A percentile compares a stretch with the other conserved stretches of the same genome.
Evolutionary conservation across 2,329 filamentous ascomycete species (phyloP).

Genomic region (Escovopsis sp.): DNA sequence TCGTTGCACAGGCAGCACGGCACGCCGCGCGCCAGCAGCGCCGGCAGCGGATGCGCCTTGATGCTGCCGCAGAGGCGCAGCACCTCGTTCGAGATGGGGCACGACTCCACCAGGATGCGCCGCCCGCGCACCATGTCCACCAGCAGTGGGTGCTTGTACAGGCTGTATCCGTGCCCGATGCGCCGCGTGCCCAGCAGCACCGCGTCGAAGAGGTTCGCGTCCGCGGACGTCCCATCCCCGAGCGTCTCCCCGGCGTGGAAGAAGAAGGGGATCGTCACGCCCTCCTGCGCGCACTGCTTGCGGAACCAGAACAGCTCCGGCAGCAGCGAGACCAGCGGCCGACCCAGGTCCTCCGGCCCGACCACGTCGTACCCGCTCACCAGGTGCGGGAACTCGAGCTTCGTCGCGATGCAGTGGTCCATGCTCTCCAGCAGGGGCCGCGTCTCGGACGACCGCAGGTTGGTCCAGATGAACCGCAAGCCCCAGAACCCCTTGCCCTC

Average conservation of each 20-base stretch:
- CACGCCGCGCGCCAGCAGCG: constrained; percentile 71
- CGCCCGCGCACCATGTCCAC: constrained; percentile 81
- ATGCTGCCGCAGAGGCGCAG: constrained; percentile 64
- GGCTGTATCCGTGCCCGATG: constrained; percentile 76
- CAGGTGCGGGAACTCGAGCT: constrained; percentile 61
- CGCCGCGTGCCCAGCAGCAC: constrained; percentile 73
- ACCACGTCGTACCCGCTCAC: constrained; percentile 83
- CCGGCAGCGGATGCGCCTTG: constrained; percentile 65
- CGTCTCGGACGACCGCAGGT: constrained; percentile 47
- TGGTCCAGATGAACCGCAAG: constrained; percentile 71
- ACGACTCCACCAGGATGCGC: constrained; percentile 76
- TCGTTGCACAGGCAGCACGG: constrained; percentile 77
- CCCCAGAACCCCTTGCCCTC: constrained; percentile 73
- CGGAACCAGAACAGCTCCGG: constrained; percentile 90
- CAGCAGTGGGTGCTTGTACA: constrained; percentile 83
- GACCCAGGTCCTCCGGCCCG: constrained; percentile 69
- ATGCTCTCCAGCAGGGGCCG: constrained; percentile 61
- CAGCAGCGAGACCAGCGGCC: constrained; percentile 59
- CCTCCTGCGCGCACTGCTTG: constrained; percentile 63
- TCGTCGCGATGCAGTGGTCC: constrained; percentile 74
- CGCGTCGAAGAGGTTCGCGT: constrained; percentile 77
- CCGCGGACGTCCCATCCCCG: constrained; percentile 55
- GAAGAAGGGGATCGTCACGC: constrained; percentile 79
- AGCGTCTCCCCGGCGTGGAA: constrained; percentile 88
- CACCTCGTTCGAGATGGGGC: constrained; percentile 82